A percentile compares a stretch with the other conserved stretches of the same genome.
Conservation (phyloP, 2,329 filamentous ascomycete genomes). For the Monilinia laxa region DNA sequence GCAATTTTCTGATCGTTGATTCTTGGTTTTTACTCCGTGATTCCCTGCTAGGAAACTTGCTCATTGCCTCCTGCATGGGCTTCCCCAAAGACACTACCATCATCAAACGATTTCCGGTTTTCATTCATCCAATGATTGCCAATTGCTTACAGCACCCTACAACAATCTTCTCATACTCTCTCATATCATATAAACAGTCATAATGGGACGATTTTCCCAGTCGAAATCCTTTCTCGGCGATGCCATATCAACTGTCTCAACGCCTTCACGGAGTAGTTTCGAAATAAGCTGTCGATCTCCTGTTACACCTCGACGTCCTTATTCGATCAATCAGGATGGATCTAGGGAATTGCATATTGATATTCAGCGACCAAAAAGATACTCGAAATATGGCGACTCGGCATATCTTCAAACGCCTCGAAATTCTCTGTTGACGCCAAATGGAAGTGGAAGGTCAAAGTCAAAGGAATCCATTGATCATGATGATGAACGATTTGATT, state of each 20-base stretch:
- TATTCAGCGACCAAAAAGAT: no score
- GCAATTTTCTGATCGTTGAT: background rate
- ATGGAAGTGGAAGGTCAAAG: background rate
- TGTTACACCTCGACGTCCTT: background rate
- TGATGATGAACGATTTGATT: background rate
- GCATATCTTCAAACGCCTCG: background rate
- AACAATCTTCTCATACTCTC: background rate
- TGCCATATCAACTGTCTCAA: background rate
- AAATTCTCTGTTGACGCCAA: background rate
- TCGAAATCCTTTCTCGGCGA: background rate
- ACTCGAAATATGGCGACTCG: background rate
- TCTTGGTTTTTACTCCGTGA: background rate
- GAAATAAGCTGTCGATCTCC: background rate
- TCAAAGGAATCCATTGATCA: background rate
- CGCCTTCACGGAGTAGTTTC: background rate
- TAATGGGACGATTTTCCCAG: conserved; percentile 1
- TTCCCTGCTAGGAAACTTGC: background rate
- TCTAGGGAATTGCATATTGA: background rate
- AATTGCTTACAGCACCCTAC: background rate
- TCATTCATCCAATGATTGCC: background rate
- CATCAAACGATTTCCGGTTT: background rate
- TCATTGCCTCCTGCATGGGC: background rate
- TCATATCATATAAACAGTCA: background rate
- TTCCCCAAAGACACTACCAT: background rate
- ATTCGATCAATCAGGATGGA: background rate